These are phyloP conservation scores for Collybiopsis confluens DNA, from an alignment of 768 basidiomycete species.

Conservation along the genomic window DNA sequence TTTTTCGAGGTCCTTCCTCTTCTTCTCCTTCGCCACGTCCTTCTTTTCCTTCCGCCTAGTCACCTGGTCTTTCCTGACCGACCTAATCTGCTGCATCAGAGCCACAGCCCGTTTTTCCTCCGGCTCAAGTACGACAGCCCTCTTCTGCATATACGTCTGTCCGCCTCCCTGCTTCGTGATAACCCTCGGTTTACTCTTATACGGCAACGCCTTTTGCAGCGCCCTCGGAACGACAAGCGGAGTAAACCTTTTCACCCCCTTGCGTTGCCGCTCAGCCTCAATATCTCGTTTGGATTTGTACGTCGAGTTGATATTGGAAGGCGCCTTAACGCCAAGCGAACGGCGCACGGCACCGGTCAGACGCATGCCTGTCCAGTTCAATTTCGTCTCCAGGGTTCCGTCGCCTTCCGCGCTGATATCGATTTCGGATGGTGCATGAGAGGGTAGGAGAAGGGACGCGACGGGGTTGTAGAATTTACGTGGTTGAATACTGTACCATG, in stretches of 20 bases:
- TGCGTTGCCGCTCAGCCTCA: conserved; percentile 68
- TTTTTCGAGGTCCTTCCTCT: conserved; percentile 37
- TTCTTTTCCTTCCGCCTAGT: conserved; percentile 80
- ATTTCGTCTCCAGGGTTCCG: conserved; percentile 34
- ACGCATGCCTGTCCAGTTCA: conserved; percentile 91
- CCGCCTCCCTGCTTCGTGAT: conserved; percentile 57
- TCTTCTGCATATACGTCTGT: conserved; percentile 88
- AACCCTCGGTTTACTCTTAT: conserved; percentile 86
- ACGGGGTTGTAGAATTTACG: conserved; percentile 97
- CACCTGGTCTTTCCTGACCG: conserved; percentile 86
- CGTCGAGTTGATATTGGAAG: conserved; percentile 74
- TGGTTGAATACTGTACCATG: conserved; percentile 96
- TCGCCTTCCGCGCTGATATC: not conserved
- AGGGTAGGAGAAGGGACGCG: conserved; percentile 79
- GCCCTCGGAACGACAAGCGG: conserved; percentile 83
- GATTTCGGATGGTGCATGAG: conserved; percentile 21
- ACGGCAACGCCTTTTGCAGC: conserved; percentile 88
- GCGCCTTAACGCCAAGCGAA: conserved; percentile 83
- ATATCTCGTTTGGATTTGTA: conserved; percentile 64
- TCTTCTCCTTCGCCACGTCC: conserved; percentile 64
- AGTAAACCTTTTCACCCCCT: conserved; percentile 54
- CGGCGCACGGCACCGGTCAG: conserved; percentile 88
- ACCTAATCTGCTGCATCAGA: conserved; percentile 89
- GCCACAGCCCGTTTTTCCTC: conserved; percentile 93
- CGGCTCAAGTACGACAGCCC: conserved; percentile 92